Percentiles rank a stretch among this genome's conserved stretches.
Evolutionary conservation across 1,139 yeast species (phyloP).

Genomic region (Scheffersomyces cryptocercus): DNA sequence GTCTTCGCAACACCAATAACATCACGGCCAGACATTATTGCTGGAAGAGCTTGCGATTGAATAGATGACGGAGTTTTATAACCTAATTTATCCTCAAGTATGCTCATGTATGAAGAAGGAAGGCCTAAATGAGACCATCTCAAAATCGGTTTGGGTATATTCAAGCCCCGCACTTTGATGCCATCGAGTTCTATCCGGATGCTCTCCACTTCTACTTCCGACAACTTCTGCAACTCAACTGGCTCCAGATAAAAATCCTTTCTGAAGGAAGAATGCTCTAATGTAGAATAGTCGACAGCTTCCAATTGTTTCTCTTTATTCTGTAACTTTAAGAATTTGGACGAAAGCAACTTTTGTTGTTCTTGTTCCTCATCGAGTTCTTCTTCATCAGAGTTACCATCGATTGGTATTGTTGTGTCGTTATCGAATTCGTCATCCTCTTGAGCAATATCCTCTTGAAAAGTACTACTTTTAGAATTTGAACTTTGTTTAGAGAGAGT

Average conservation of each 20-base stretch:
- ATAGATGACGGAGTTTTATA: constrained; percentile 79
- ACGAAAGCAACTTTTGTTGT: constrained; percentile 24
- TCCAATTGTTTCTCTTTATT: constrained; percentile 36
- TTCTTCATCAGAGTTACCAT: constrained; percentile 12
- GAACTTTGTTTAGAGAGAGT: constrained; percentile 2
- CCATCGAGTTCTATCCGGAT: constrained; percentile 63
- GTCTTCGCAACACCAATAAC: constrained; percentile 94
- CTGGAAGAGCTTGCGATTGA: constrained; percentile 90
- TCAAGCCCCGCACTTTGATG: constrained; percentile 58
- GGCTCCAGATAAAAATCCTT: constrained; percentile 70
- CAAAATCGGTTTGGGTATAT: constrained; percentile 66
- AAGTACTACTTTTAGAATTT: no score
- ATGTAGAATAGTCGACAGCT: constrained; percentile 45
- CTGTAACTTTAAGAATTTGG: constrained; percentile 32
- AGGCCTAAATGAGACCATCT: constrained; percentile 85
- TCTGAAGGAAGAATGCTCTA: constrained; percentile 54
- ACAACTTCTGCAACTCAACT: constrained; percentile 47
- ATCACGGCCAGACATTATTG: constrained; percentile 87
- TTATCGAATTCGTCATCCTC: neutral
- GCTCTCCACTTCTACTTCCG: constrained; percentile 53
- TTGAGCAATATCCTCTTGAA: neutral
- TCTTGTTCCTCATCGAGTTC: constrained; percentile 21
- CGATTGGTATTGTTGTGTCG: neutral
- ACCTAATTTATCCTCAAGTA: constrained; percentile 49
- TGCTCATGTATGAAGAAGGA: constrained; percentile 55